Evolutionary conservation across 352 stramenopile genomes (phyloP), one percentile per base, ranked within the genome.

Genomic region (Achlya hypogyna): DNA sequence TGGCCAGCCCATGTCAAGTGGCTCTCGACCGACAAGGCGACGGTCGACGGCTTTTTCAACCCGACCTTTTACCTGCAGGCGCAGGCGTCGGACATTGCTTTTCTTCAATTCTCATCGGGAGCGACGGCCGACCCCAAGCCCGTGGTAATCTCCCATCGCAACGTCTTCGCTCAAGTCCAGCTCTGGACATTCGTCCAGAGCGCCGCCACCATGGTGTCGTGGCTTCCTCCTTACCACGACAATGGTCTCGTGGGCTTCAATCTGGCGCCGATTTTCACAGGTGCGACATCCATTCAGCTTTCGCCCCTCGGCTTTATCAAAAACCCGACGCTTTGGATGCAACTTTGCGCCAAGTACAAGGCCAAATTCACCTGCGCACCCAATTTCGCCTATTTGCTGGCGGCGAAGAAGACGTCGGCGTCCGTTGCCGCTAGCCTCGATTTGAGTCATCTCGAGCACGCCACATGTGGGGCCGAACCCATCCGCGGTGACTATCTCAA

Each of bases 81-180:
- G n/a, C n/a, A n/a, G 34, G 34, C 6, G 34, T 42, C 34, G 6
- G 34, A 42, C 34, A 42, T 6, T 42, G 34, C 14, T 42, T 99
- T 99, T 77, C 76, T 99, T 20, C 97, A 99, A 80, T 99, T 98
- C 82, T 99, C 97, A 8, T 98, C 91, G 6, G 97, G 97, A 20
- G 98, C 91, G 0, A 99, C 97, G 0, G 97, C 88, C 22, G 79
- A 88, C 16, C 97, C 98, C 22, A 99, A 99, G 53, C 97, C 97
- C 51, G 98, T 99, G 10, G 91, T 98, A 75, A 93, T 99, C 32
- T 96, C 96, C 1, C 95, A 99, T 75, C 79, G 78, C 1, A 99
- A 99, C 73, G 71, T 99, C 31, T 89, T 91, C 35, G 93, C 99
- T 81, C 99, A 99, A 72, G 74, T 99, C 16, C 79, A 78, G 93